Base-by-base conservation (phyloP, 2,329 filamentous ascomycete genomes). In the Ophiostoma himal-ulmi region DNA sequence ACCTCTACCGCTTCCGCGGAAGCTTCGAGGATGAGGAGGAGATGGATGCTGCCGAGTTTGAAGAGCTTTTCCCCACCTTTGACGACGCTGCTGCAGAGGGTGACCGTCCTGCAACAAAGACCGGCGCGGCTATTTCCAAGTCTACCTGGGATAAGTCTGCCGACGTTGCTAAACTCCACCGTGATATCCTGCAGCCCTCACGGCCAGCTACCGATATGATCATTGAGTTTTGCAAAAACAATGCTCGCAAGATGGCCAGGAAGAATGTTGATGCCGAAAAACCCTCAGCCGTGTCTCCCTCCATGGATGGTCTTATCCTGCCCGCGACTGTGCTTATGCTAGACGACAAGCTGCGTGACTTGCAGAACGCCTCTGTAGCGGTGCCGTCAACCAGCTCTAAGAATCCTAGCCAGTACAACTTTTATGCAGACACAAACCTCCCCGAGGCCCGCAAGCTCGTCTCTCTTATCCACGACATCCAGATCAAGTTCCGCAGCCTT, bases 371-470 rank as follows among this genome's bases (percentile, higher is more conserved):
- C 20, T 34, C 57, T 62, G 57, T 62, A 26, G 57, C 57, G 26
- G 26, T 34, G 26, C 65, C 69, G 54, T 69, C 67, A 3, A 34
- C 71, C 11, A 52, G 17, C 57, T n/a, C 57, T 3, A 57, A 68
- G 14, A 41, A 77, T 11, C 60, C 71, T 0, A 41, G 37, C 0
- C 79, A 82, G 34, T 96, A 94, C 82, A 97, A 97, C 79, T 97
- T 99, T 78, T 99, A 99, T 79, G 89, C 86, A 0, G 90, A 96
- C 75, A 79, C 89, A 2, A 96, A 98, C 75, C 81, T 94, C 14
- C 78, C 82, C 1, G 92, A 98, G 80, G 88, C 89, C 11, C 89
- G 90, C 72, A 91, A 88, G 72, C 83, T 97, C 4, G 88, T 95
- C 36, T 80, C 78, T 0, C 81, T 97, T 10, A 83, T 93, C 13